Base-by-base conservation (phyloP, 192 early-diverging fungal species). In the Coemansia sp. region DNA sequence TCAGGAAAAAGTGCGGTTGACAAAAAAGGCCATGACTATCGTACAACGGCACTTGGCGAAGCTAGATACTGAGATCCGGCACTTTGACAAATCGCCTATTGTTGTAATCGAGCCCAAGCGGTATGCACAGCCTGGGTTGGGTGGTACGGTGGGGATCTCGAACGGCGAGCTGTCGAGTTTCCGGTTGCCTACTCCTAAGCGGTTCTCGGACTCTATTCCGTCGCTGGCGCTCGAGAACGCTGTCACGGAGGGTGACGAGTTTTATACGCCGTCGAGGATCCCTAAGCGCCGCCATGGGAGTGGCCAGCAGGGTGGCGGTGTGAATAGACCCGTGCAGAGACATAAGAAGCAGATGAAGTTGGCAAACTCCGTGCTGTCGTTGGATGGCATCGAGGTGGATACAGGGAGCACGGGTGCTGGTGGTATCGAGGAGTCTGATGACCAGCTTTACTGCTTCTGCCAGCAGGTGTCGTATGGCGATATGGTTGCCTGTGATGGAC, bases 401-500 rank as follows among this genome's bases (percentile, higher is more conserved):
- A 23, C 34, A 3, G 63, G 68, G 6, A 32, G 57, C 15, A 31
- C 23, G 15, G 59, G 44, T 5, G 48, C 67, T 21, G 74, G 69
- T 11, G 82, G 77, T 0, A 78, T 83, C 19, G 80, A 83, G 19
- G 83, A 85, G 29, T 85, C 83, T 12, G 81, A 85, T 38, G 84
- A 85, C 70, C 81, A 75, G 63, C 74, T 78, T 7, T 86, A 85
- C 58, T 86, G 85, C 73, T 76, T 83, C 58, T 86, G 85, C 39
- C 80, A 75, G 66, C 85, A 84, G 59, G 73, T 83, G 44, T 85
- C 84, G 31, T 87, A 75, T 34, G 86, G 86, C 46, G 81, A 87
- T 29, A 87, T 87, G 86, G 78, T 87, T 53, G 86, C 80, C 5
- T 87, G 86, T 42, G 86, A 87, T 34, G 76, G 73, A 0, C 51